Base-by-base conservation (phyloP, 2,329 filamentous ascomycete genomes). In the Nemania sp. region DNA sequence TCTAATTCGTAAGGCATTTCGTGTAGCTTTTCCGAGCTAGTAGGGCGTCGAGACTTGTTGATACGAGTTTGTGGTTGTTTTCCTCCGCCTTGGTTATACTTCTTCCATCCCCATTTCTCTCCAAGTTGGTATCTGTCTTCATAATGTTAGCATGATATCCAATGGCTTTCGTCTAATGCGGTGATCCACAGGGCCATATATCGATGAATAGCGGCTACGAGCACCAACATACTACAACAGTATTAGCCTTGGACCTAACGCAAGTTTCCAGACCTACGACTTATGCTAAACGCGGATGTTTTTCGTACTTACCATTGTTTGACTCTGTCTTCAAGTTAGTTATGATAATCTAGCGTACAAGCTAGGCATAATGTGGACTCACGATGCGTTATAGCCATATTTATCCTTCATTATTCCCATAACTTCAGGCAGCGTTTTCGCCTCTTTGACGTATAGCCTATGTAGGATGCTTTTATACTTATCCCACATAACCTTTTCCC, bases 31-130 rank as follows among this genome's bases (percentile, higher is more conserved):
- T n/a, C 35, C 43, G 26, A 7, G 20, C 38, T 58, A 8, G 13
- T 35, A 8, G 15, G 60, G 18, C 24, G 11, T 5, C 5, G 29
- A 22, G 4, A 2, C 13, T 47, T 57, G 35, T 20, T 45, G 18
- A 10, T 18, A 18, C 43, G 38, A n/a, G 7, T 4, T 8, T 10
- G 20, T 1, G 41, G 11, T 26, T 0, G 20, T 32, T 64, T 57
- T 32, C 3, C 47, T 54, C n/a, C 15, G 47, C 32, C 43, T 27
- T 67, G 69, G 27, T 58, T 61, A 32, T 73, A 73, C 27, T 71
- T 73, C 22, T 49, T 57, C 69, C 67, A 73, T 0, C 53, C 41
- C 72, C 69, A 72, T n/a, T 53, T 70, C 22, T 67, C 59, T 18
- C 54, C 45, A 20, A 73, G 27, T 7, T 68, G 64, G 26, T 72